Base-by-base conservation (phyloP, 2,329 filamentous ascomycete species). In the Diaporthe eres region DNA sequence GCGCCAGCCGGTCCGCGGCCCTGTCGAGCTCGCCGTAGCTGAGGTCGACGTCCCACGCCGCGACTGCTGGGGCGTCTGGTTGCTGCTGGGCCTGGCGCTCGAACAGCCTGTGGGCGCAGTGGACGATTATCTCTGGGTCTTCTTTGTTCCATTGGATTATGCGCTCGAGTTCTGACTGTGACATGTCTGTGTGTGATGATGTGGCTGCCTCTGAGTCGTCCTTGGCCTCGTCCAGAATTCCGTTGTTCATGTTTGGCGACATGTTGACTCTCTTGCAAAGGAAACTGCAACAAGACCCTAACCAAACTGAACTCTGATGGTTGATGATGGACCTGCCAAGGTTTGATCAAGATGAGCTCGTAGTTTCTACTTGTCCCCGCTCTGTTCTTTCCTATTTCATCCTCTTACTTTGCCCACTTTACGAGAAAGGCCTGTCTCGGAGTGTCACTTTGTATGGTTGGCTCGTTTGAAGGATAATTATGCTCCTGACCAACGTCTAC, bases 1-100 rank as follows among this genome's bases (percentile, higher is more conserved):
- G 39, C 13, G 65, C 39, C 22, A 70, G 65, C 19, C 37, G 19
- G 55, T 22, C 1, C 25, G 55, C 55, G 31, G 55, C 55, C 55
- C 31, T 58, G n/a, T 70, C 65, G 39, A 70, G 22, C 34, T 70
- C 37, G 34, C 22, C 65, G 44, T 70, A 49, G 28, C 37, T 70
- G n/a, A 70, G 13, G 19, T 47, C 44, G 2, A 39, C 65, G n/a
- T 70, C 65, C 65, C 65, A 70, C 13, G 65, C 39, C 0, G 22
- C 25, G 7, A 70, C 25, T 28, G 65, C 42, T 1, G 47, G 22
- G 49, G 65, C 65, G 34, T 70, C 39, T 28, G 65, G 39, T 2
- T 58, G 55, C 47, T 51, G 22, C 47, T 51, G 47, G 47, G 47
- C 47, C 47, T 2, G 47, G 47, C 47, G 47, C 22, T 51, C 47